These are phyloP conservation scores for Monilinia fructigena DNA, from an alignment of 2,329 filamentous ascomycete genomes.

Conservation along the genomic window DNA sequence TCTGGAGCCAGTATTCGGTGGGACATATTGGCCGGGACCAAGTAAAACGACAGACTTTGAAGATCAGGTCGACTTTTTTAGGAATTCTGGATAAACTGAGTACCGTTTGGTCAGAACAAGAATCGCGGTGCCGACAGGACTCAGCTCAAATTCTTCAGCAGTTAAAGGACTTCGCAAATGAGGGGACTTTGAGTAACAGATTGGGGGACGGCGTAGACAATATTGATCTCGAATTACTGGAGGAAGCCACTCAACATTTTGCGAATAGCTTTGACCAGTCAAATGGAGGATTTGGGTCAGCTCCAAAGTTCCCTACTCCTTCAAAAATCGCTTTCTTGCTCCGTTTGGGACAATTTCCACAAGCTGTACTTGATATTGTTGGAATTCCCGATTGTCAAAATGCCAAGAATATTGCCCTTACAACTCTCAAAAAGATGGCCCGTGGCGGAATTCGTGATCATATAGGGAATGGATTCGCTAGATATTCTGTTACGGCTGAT, in stretches of 20 bases:
- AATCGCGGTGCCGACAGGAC: constrained; percentile 76
- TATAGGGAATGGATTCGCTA: constrained; percentile 73
- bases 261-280: constrained; percentile 74
- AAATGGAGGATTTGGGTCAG: constrained; percentile 74
- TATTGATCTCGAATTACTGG: constrained; percentile 84
- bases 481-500: constrained; percentile 86
- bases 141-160: constrained; percentile 79
- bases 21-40: constrained; percentile 81
- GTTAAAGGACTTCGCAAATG: constrained; percentile 81
- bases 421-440: constrained; percentile 77
- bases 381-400: constrained; percentile 73
- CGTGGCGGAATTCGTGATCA: constrained; percentile 71
- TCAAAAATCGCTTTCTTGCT: constrained; percentile 82
- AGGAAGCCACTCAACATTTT: constrained; percentile 84
- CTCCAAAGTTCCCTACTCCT: constrained; percentile 88
- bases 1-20: constrained; percentile 90
- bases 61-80: constrained; percentile 77
- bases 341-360: constrained; percentile 68
- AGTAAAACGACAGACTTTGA: constrained; percentile 44
- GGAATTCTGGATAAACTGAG: constrained; percentile 78
- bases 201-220: constrained; percentile 56
- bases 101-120: constrained; percentile 76
- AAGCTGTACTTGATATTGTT: constrained; percentile 79
- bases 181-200: constrained; percentile 65
- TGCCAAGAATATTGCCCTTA: constrained; percentile 75